A percentile compares a stretch with the other conserved stretches of the same genome.
These are phyloP conservation scores for Madurella fahalii DNA, from an alignment of 2,329 filamentous ascomycete genomes.

Conservation along the genomic window DNA sequence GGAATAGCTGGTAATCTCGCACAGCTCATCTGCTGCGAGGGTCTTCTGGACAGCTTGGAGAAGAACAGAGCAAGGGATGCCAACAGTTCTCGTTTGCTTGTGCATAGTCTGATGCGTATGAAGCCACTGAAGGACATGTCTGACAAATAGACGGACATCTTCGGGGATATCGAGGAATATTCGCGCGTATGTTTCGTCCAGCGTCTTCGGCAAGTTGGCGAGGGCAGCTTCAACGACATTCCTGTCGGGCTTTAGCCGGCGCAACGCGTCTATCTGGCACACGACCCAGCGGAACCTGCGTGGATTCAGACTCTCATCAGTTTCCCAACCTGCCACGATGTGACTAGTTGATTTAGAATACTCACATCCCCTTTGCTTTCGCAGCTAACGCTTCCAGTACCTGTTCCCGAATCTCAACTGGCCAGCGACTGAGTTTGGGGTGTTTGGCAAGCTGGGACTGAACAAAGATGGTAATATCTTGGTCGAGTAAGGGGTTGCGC, in stretches of 20 bases:
- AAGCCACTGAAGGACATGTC: slow-evolving; percentile 5
- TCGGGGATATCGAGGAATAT: slow-evolving; percentile 10
- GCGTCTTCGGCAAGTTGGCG: slow-evolving; percentile 6
- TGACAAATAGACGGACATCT: slow-evolving; percentile 10
- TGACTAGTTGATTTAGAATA: not conserved
- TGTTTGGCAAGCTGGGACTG: not conserved
- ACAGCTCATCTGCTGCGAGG: not conserved
- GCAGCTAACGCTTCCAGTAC: not conserved
- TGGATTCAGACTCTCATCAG: too few species aligned
- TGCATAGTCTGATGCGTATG: not conserved
- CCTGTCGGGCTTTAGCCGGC: slow-evolving; percentile 1
- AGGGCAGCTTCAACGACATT: slow-evolving; percentile 3
- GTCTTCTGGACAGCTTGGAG: not conserved
- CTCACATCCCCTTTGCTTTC: slow-evolving; percentile 12
- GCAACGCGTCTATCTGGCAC: slow-evolving; percentile 18
- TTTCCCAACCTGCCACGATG: too few species aligned
- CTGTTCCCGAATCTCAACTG: not conserved
- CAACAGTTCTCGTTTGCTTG: not conserved
- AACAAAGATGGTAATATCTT: slow-evolving; percentile 23
- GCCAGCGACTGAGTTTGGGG: slow-evolving; percentile 5
- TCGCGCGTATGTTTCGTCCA: slow-evolving; percentile 20
- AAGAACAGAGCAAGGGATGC: not conserved
- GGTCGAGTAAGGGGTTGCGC: slow-evolving; percentile 25
- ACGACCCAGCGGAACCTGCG: slow-evolving; percentile 22
- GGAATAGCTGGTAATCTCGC: not conserved